A percentile compares a stretch with the other conserved stretches of the same genome.
Evolutionary conservation across 257 asterid species (phyloP).

Genomic region (Thymus mandschuricus): DNA sequence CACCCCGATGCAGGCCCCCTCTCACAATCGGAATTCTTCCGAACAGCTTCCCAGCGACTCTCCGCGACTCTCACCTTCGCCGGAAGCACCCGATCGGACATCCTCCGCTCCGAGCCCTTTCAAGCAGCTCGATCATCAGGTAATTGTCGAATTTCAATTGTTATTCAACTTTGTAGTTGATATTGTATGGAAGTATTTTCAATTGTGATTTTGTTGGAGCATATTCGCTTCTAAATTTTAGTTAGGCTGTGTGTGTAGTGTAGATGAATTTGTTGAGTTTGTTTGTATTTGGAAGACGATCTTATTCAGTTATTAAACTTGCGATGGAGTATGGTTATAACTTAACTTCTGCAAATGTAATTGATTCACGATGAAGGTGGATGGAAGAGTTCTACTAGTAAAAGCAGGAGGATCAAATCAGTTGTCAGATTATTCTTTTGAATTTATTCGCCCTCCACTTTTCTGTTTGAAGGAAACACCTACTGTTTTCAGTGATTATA

Average conservation of each 20-base stretch:
- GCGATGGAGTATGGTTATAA: neutral
- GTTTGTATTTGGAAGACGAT: neutral
- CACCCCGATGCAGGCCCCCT: conserved; percentile 47
- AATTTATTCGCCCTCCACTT: conserved; percentile 9
- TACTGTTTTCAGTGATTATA: conserved; percentile 4
- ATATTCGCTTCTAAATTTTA: neutral
- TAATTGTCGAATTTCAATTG: conserved; percentile 26
- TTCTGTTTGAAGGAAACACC: neutral
- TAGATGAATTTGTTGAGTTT: conserved; percentile 9
- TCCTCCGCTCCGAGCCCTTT: conserved; percentile 47
- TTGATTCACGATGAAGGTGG: neutral
- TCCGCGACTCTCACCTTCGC: conserved; percentile 39
- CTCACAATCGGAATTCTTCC: conserved; percentile 44
- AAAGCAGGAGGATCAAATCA: neutral
- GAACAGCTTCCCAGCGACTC: conserved; percentile 40
- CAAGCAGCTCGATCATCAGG: conserved; percentile 64
- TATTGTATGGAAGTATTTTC: neutral
- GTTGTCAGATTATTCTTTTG: neutral
- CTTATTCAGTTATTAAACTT: conserved; percentile 13
- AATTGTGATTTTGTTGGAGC: conserved; percentile 21
- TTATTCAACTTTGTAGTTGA: neutral
- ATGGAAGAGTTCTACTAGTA: conserved; percentile 10
- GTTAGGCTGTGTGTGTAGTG: neutral
- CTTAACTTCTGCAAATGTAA: neutral
- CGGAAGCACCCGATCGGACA: conserved; percentile 53